Percentiles rank a stretch among this genome's conserved stretches.
These are phyloP conservation scores for Geosmithia putterillii DNA, from an alignment of 2,329 filamentous ascomycete genomes.

Conservation along the genomic window DNA sequence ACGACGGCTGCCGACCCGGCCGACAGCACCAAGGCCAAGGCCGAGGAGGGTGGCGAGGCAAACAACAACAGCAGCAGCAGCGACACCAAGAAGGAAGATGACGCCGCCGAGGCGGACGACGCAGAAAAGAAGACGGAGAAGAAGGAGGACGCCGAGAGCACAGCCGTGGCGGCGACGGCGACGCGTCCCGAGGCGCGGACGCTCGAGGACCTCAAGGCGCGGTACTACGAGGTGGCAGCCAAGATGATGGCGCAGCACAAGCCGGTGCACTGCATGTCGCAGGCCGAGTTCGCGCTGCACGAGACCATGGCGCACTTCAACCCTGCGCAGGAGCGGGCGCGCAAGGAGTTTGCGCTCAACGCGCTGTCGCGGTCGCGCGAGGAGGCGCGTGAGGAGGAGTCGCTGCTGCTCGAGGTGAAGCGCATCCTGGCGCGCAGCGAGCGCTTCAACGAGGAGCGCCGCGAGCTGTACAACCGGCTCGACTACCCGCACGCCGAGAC, in stretches of 20 bases:
- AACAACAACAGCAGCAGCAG: no score
- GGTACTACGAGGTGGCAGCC: slow-evolving; percentile 80
- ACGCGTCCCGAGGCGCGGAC: slow-evolving; percentile 34
- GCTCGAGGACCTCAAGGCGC: slow-evolving; percentile 82
- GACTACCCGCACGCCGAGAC: slow-evolving; percentile 63
- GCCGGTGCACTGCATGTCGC: slow-evolving; percentile 76
- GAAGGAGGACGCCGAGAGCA: slow-evolving; percentile 19
- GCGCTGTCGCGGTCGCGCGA: slow-evolving; percentile 70
- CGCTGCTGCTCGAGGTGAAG: slow-evolving; percentile 78
- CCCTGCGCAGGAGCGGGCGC: slow-evolving; percentile 60
- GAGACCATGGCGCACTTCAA: slow-evolving; percentile 83
- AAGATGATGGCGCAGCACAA: slow-evolving; percentile 72
- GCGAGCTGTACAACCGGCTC: slow-evolving; percentile 75
- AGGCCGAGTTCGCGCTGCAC: slow-evolving; percentile 69
- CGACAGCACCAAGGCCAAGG: no score
- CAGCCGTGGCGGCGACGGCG: slow-evolving; percentile 38
- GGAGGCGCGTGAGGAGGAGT: slow-evolving; percentile 86
- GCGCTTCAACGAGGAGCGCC: slow-evolving; percentile 75
- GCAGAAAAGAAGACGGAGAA: no score
- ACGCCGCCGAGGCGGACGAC: slow-evolving; percentile 15
- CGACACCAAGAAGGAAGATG: slow-evolving; percentile 31
- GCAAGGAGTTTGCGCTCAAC: slow-evolving; percentile 76
- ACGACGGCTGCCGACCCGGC: slow-evolving; percentile 30
- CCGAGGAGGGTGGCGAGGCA: no score
- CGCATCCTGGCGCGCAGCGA: slow-evolving; percentile 82